Evolutionary conservation across 2,329 filamentous ascomycete species (phyloP).

Genomic region (Colletotrichum abscissum): DNA sequence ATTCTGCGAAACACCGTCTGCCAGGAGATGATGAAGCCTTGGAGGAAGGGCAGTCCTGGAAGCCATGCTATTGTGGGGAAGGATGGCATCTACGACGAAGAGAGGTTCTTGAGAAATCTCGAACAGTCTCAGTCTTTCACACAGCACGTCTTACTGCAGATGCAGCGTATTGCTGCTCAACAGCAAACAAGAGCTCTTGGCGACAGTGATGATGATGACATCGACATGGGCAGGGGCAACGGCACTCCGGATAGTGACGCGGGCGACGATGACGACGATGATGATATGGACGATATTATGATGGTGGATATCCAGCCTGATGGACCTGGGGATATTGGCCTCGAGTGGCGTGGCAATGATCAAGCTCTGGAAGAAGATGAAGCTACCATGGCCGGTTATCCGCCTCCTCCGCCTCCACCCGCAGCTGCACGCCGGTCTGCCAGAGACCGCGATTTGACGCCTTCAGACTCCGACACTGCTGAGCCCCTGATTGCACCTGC

Average conservation of each 20-base stretch:
- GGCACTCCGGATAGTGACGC: constrained; percentile 33
- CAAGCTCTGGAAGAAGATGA: constrained; percentile 81
- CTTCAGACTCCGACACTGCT: constrained; percentile 78
- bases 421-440: constrained; percentile 54
- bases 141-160: constrained; percentile 47
- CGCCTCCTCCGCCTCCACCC: constrained; percentile 69
- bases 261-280: constrained; percentile 49
- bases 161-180: constrained; percentile 38
- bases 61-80: constrained; percentile 82
- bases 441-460: constrained; percentile 70
- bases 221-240: constrained; percentile 38
- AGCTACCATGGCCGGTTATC: constrained; percentile 81
- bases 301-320: constrained; percentile 65
- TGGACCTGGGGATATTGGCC: constrained; percentile 54
- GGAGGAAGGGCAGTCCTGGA: constrained; percentile 87
- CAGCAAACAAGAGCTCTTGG: constrained; percentile 50
- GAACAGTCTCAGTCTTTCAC: constrained; percentile 49
- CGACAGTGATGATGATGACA: constrained; percentile 48
- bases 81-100: constrained; percentile 85
- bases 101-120: constrained; percentile 66
- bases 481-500: constrained; percentile 73
- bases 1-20: constrained; percentile 86
- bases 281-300: constrained; percentile 65
- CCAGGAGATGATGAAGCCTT: constrained; percentile 89
- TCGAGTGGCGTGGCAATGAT: constrained; percentile 66